phyloP scores from a whole-genome alignment of 768 basidiomycete species.

The Leccinum arenicola region DNA sequence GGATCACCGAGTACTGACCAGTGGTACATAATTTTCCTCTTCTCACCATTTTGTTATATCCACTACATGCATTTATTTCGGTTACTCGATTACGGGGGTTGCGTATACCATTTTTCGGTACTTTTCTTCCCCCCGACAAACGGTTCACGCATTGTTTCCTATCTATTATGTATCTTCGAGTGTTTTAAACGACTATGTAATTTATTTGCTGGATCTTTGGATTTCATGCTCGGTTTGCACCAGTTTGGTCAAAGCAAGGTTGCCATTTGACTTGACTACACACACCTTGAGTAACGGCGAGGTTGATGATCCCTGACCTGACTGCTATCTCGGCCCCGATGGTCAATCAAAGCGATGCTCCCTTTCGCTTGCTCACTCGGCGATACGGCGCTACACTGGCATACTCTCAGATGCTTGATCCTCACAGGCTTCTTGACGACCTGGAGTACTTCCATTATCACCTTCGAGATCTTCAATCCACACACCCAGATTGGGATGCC shows the following conservation, averaged over 20 bases:
- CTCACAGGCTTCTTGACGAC: constrained; percentile 60
- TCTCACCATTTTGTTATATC: constrained; percentile 21
- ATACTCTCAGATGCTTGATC: constrained; percentile 77
- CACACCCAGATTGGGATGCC: constrained; percentile 13
- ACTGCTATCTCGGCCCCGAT: constrained; percentile 64
- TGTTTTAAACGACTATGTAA: constrained; percentile 12
- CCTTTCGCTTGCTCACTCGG: constrained; percentile 63
- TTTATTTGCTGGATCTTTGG: constrained; percentile 11
- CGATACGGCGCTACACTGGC: constrained; percentile 62
- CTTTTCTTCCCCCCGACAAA: neutral
- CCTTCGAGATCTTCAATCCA: constrained; percentile 49
- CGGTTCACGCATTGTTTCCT: constrained; percentile 1
- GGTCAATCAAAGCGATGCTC: constrained; percentile 78
- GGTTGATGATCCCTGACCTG: constrained; percentile 25
- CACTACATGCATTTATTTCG: constrained; percentile 17
- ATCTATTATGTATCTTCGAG: constrained; percentile 16
- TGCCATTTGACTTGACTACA: neutral
- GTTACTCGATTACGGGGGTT: constrained; percentile 7
- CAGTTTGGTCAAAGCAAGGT: neutral
- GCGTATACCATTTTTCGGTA: constrained; percentile 20
- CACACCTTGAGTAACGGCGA: neutral
- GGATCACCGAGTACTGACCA: constrained; percentile 2
- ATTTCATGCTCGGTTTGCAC: neutral
- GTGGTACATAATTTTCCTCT: neutral
- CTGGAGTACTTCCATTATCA: constrained; percentile 63